phyloP scores from a whole-genome alignment of 2,329 filamentous ascomycete genomes.

The Exophiala phaeomuriformis region DNA sequence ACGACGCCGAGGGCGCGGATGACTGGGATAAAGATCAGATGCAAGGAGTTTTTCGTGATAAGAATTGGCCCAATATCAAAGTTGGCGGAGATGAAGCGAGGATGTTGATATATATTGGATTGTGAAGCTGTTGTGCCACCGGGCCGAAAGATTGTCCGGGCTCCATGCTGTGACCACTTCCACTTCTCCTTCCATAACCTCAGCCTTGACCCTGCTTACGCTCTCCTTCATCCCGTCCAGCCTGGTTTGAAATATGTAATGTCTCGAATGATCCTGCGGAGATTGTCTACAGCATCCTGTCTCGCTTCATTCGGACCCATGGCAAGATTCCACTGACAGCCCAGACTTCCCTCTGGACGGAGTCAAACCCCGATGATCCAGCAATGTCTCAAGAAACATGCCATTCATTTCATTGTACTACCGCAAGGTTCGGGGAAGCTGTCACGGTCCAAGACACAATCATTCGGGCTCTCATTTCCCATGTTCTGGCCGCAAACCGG shows the following conservation, averaged over 20 bases:
- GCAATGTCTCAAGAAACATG: conserved; percentile 7
- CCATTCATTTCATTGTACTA: conserved; percentile 5
- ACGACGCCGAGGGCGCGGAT: neutral
- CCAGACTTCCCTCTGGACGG: too few relatives aligned
- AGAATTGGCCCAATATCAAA: neutral
- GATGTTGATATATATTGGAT: neutral
- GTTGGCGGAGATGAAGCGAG: neutral
- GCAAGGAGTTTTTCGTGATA: neutral
- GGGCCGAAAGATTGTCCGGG: neutral
- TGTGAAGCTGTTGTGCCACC: neutral
- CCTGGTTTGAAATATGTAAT: conserved; percentile 6
- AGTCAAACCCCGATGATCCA: neutral
- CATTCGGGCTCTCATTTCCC: conserved; percentile 7
- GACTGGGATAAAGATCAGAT: neutral
- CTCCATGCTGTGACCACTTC: neutral
- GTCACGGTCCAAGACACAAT: conserved; percentile 11
- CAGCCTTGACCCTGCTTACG: neutral
- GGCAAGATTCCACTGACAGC: neutral
- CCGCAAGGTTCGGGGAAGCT: neutral
- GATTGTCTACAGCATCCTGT: conserved; percentile 11
- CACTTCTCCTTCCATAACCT: neutral
- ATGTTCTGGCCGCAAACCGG: conserved; percentile 3
- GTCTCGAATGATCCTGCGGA: neutral
- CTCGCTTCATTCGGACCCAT: conserved; percentile 1
- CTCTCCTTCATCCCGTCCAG: neutral